Conservation (phyloP, 495 filamentous ascomycete genomes). For the Xylaria cubensis region DNA sequence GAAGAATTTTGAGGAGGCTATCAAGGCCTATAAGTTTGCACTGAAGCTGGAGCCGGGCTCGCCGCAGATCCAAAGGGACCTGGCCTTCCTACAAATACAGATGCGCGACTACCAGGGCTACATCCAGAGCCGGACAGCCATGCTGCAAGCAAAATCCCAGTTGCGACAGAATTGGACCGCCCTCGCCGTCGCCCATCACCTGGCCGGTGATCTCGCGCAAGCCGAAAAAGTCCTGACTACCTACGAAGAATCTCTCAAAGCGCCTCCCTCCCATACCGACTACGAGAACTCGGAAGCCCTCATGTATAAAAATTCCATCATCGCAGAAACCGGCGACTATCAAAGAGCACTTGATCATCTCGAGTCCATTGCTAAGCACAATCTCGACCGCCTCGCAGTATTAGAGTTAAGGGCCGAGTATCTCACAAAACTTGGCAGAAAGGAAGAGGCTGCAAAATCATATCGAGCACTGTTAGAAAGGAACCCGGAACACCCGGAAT, state of each 20-base stretch:
- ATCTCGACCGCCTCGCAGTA: slow-evolving; percentile 84
- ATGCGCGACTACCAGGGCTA: slow-evolving; percentile 97
- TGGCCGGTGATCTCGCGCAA: slow-evolving; percentile 79
- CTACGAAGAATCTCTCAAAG: slow-evolving; percentile 90
- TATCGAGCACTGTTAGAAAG: slow-evolving; percentile 82
- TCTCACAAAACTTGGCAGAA: slow-evolving; percentile 75
- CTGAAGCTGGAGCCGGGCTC: slow-evolving; percentile 91
- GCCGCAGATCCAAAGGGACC: slow-evolving; percentile 89
- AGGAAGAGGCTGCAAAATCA: slow-evolving; percentile 81
- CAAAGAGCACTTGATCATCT: slow-evolving; percentile 87
- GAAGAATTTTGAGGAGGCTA: slow-evolving; percentile 98
- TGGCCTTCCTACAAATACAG: slow-evolving; percentile 92
- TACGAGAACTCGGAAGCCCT: slow-evolving; percentile 92
- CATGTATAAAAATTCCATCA: slow-evolving; percentile 94
- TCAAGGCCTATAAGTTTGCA: slow-evolving; percentile 97
- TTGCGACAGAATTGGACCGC: slow-evolving; percentile 95
- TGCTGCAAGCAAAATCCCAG: slow-evolving; percentile 81
- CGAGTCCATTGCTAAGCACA: slow-evolving; percentile 74
- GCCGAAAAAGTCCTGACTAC: slow-evolving; percentile 91
- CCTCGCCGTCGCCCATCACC: slow-evolving; percentile 88
- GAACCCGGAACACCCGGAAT: slow-evolving; percentile 84
- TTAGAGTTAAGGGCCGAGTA: slow-evolving; percentile 90
- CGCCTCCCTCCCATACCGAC: slow-evolving; percentile 74
- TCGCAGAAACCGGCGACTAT: slow-evolving; percentile 82
- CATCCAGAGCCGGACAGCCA: slow-evolving; percentile 80